Percentiles rank a stretch among this genome's conserved stretches.
Conservation (phyloP, 169 alveolate genomes). For the Plasmodium gonderi region DNA sequence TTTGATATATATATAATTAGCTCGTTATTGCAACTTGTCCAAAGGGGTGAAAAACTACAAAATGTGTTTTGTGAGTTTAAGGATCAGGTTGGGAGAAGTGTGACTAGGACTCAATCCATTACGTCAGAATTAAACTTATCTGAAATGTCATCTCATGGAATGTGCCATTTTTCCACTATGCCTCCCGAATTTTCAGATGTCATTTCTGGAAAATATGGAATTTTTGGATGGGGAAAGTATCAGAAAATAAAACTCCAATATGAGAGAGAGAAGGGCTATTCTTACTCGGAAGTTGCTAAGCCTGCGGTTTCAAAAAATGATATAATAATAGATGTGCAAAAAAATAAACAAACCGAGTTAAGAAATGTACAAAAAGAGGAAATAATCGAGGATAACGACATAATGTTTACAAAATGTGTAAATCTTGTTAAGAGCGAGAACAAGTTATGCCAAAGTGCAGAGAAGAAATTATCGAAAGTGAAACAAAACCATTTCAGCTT, state of each 20-base stretch:
- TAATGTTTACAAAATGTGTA: not conserved
- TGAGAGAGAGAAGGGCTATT: not conserved
- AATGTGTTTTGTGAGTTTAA: slow-evolving; percentile 29
- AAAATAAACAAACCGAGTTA: too few species aligned
- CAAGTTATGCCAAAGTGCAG: not conserved
- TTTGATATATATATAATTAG: slow-evolving; percentile 67
- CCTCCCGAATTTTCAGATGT: slow-evolving; percentile 69
- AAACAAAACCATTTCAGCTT: slow-evolving; percentile 15
- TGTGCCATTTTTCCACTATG: not conserved
- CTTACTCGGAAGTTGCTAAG: too few species aligned
- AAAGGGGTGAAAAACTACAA: slow-evolving; percentile 74
- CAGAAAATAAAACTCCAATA: slow-evolving; percentile 33
- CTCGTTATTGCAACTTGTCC: slow-evolving; percentile 63
- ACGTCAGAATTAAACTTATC: not conserved
- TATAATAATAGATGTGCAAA: too few species aligned
- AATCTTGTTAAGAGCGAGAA: not conserved
- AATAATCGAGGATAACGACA: not conserved
- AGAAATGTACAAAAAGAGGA: too few species aligned
- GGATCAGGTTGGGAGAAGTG: not conserved
- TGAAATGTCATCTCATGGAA: not conserved
- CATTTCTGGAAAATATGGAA: slow-evolving; percentile 48
- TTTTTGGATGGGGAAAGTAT: slow-evolving; percentile 63
- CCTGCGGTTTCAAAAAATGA: too few species aligned
- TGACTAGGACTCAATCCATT: not conserved
- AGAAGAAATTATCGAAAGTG: not conserved